Percentiles rank a stretch among this genome's conserved stretches.
phyloP scores from a whole-genome alignment of 192 early-diverging fungal species.

The Dimargaris cristalligena region DNA sequence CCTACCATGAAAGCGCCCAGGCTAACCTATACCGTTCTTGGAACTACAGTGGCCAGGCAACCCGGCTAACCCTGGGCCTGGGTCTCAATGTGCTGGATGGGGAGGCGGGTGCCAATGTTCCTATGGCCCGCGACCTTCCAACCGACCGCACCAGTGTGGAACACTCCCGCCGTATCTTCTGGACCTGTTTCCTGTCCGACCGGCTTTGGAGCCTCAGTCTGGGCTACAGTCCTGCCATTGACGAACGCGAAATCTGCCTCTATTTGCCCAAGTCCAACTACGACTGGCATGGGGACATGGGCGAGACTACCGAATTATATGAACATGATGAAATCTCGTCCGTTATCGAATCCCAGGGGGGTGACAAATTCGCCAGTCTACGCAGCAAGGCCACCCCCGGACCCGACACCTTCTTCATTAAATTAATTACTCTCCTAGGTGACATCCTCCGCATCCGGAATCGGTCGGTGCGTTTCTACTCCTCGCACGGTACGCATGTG shows the following conservation, averaged over 20 bases:
- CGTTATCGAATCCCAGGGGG: not conserved
- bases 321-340: conserved; percentile 6
- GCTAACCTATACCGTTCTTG: conserved; percentile 6
- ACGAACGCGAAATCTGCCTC: conserved; percentile 11
- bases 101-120: conserved; percentile 2
- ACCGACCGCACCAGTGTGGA: not conserved
- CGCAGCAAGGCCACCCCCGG: not conserved
- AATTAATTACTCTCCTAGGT: conserved; percentile 6
- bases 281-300: not conserved
- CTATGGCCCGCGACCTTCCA: not conserved
- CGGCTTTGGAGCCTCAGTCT: conserved; percentile 8
- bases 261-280: not conserved
- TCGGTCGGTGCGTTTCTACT: conserved; percentile 2
- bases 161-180: conserved; percentile 1
- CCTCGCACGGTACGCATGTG: not conserved
- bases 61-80: conserved; percentile 7
- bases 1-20: conserved; percentile 1
- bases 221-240: conserved; percentile 9
- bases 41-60: conserved; percentile 11
- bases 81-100: conserved; percentile 10
- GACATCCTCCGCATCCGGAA: conserved; percentile 11
- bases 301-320: not conserved
- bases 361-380: not conserved
- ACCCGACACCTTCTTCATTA: conserved; percentile 4
- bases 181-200: conserved; percentile 11